A percentile compares a stretch with the other conserved stretches of the same genome.
These are phyloP conservation scores for Endotrypanum monterogeii DNA, from an alignment of 208 protist species.

Conservation along the genomic window DNA sequence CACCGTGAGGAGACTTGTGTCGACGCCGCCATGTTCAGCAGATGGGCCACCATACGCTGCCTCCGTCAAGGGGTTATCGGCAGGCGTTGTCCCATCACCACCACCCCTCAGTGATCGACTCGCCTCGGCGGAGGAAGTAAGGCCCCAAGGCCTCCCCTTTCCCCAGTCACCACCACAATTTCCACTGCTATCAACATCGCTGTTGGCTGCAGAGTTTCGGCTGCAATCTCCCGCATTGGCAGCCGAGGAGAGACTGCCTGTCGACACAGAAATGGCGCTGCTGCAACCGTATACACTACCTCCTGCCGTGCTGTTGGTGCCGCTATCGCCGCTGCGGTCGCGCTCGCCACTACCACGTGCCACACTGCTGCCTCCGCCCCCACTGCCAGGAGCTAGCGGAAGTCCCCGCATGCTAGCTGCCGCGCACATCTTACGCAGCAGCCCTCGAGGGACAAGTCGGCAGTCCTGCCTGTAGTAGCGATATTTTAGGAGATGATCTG, in stretches of 20 bases:
- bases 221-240: background rate
- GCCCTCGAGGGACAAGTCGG: slow-evolving; percentile 51
- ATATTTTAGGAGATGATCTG: slow-evolving; percentile 57
- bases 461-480: slow-evolving; percentile 87
- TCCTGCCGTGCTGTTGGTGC: background rate
- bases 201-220: slow-evolving; percentile 14
- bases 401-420: slow-evolving; percentile 13
- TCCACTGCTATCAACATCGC: slow-evolving; percentile 1
- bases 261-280: background rate
- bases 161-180: background rate
- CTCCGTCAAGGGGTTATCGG: background rate
- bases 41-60: background rate
- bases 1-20: background rate
- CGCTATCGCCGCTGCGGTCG: slow-evolving; percentile 3
- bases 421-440: slow-evolving; percentile 40
- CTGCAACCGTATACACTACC: background rate
- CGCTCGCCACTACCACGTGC: slow-evolving; percentile 3
- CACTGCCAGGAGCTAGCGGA: background rate
- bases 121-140: background rate
- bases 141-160: background rate
- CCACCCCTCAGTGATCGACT: background rate
- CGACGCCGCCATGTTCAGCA: background rate
- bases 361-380: background rate
- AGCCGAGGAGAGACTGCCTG: background rate
- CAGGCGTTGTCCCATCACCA: background rate